Evolutionary conservation across 2,329 filamentous ascomycete species (phyloP), one percentile per base, ranked within the genome.

Genomic region (Venturia aucupariae): DNA sequence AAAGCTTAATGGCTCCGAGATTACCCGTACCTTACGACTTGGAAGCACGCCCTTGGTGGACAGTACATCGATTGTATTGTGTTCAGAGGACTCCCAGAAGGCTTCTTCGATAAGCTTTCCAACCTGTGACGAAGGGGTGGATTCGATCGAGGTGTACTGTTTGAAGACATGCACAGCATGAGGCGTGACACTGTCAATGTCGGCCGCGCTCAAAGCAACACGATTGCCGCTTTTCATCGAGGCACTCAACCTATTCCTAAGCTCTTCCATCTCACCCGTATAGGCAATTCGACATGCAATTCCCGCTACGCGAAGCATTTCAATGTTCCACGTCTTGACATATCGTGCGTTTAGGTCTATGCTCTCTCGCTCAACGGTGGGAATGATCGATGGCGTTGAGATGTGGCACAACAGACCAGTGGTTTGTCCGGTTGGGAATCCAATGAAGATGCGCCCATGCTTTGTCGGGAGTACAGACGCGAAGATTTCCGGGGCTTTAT

Each of bases 311-410:
- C 93, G 86, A 46, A 99, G 81, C 81, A 99, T 90, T 73, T 97
- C 94, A 27, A 90, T 82, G 71, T 99, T 99, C 95, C 94, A 99
- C 19, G 87, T 91, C 67, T 92, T 88, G 19, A 99, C 93, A 81
- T 92, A 96, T 64, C 92, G 86, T 19, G 94, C 95, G 73, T 99
- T 97, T 67, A 99, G 81, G 75, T 99, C 94, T 65, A 99, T 96
- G 63, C 91, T 94, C 73, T 99, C 94, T 72, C 94, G 86, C 75
- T 99, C 94, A 2, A 99, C 95, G 0, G 94, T 99, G 0, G 94
- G 94, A 65, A 99, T 99, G 17, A 99, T 87, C 0, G 93, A 97
- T 0, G 92, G 94, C 0, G 94, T 94, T 15, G 93, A 97, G 38
- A 99, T 89, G 74, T 99, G 94, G 73, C 95, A 89, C 19, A 93